Percentiles rank a stretch among this genome's conserved stretches.
phyloP scores from a whole-genome alignment of 1,139 yeast species.

The Blastobotrys persicus region DNA sequence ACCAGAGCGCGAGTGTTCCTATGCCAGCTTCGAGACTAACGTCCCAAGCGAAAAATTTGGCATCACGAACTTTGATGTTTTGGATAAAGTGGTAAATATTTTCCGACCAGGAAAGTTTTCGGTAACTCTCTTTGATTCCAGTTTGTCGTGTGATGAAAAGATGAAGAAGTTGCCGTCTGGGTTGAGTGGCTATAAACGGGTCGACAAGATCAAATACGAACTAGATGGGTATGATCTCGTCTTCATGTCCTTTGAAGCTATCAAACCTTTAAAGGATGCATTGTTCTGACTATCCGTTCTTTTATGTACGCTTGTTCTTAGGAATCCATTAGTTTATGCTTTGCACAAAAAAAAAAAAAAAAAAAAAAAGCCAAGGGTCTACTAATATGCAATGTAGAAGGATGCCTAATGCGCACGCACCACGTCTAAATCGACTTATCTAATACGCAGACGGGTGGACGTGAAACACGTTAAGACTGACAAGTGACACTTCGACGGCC shows the following conservation, averaged over 20 bases:
- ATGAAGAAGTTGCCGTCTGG: slow-evolving; percentile 25
- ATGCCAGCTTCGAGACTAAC: slow-evolving; percentile 93
- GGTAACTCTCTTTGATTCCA: slow-evolving; percentile 56
- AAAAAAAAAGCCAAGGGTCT: not conserved
- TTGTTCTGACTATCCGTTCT: slow-evolving; percentile 9
- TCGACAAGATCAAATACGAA: slow-evolving; percentile 71
- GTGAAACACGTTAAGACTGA: too few relatives aligned
- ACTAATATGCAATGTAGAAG: too few relatives aligned
- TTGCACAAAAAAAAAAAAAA: too few relatives aligned
- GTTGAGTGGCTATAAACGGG: slow-evolving; percentile 54
- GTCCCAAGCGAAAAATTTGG: slow-evolving; percentile 51
- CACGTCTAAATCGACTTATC: too few relatives aligned
- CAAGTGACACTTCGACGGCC: too few relatives aligned
- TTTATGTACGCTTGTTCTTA: not conserved
- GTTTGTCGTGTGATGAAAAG: slow-evolving; percentile 10
- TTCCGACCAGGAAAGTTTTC: slow-evolving; percentile 79
- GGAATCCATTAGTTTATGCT: not conserved
- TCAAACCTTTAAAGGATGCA: not conserved
- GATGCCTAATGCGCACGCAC: too few relatives aligned
- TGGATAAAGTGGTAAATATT: slow-evolving; percentile 54
- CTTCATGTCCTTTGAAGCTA: slow-evolving; percentile 37
- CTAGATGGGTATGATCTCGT: slow-evolving; percentile 53
- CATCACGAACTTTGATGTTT: slow-evolving; percentile 50
- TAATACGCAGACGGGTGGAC: too few relatives aligned
- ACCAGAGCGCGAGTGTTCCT: slow-evolving; percentile 92